Evolutionary conservation across 768 basidiomycete genomes (phyloP).

Genomic region (Gloeophyllum trabeum): DNA sequence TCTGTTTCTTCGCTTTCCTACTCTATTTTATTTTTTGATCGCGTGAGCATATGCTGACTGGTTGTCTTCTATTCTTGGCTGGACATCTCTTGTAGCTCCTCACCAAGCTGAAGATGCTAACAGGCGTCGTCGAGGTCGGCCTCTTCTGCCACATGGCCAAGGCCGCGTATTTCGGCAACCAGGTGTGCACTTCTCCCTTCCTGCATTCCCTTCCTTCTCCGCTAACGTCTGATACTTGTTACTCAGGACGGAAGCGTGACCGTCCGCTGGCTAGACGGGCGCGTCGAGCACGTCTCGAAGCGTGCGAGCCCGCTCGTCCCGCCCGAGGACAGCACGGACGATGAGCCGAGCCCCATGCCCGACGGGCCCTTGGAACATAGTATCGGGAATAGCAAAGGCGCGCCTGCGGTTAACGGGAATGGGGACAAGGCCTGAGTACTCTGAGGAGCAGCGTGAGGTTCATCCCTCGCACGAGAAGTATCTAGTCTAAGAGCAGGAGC

Average conservation of each 20-base stretch:
- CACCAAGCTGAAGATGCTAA: slow-evolving; percentile 80
- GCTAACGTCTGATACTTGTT: neutral
- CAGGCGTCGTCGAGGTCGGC: slow-evolving; percentile 97
- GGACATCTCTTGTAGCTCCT: slow-evolving; percentile 42
- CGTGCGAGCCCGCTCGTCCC: neutral
- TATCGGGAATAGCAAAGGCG: neutral
- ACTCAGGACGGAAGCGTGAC: slow-evolving; percentile 61
- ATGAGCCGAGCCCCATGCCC: neutral
- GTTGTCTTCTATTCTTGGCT: slow-evolving; percentile 1
- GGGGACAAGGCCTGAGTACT: too few relatives aligned
- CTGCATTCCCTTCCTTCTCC: too few relatives aligned
- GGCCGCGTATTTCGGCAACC: slow-evolving; percentile 95
- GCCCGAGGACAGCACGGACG: neutral
- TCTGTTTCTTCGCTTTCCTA: neutral
- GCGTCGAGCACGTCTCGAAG: slow-evolving; percentile 19
- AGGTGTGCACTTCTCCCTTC: slow-evolving; percentile 27
- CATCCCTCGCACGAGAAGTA: too few relatives aligned
- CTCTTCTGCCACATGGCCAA: slow-evolving; percentile 89
- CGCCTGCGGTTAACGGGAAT: neutral
- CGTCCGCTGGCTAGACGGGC: slow-evolving; percentile 43
- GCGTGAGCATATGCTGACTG: neutral
- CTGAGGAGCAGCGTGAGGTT: too few relatives aligned
- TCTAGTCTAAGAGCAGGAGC: too few relatives aligned
- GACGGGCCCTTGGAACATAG: neutral
- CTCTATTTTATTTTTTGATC: neutral